Conservation (phyloP, 148 eudicot species). For the Camellia granthamiana region DNA sequence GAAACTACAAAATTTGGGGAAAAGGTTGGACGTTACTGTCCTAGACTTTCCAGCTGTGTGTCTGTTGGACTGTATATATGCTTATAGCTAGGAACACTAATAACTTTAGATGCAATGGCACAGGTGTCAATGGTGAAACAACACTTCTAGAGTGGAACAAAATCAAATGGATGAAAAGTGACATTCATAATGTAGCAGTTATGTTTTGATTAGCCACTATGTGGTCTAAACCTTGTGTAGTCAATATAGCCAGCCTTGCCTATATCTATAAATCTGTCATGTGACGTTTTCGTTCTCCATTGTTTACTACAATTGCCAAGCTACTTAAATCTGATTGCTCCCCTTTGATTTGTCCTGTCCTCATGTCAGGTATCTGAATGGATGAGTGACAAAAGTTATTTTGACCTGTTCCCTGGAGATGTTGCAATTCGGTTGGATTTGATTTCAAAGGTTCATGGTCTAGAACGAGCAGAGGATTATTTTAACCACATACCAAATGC, state of each 20-base stretch:
- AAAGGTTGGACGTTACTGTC: background rate
- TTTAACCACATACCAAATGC: constrained; percentile 21
- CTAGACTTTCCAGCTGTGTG: background rate
- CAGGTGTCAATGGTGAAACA: background rate
- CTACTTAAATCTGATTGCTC: background rate
- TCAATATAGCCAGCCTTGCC: background rate
- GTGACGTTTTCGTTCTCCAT: background rate
- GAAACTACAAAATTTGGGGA: background rate
- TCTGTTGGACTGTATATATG: background rate
- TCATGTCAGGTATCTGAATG: constrained; percentile 24
- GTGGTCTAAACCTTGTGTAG: background rate
- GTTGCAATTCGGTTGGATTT: constrained; percentile 33
- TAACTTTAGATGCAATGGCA: background rate
- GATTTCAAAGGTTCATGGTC: constrained; percentile 33
- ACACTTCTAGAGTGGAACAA: background rate
- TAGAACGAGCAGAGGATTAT: constrained; percentile 37
- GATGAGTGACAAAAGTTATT: constrained; percentile 9
- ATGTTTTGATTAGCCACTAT: background rate
- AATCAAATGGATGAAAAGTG: background rate
- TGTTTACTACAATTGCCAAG: background rate
- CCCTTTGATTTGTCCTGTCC: background rate
- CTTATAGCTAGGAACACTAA: background rate
- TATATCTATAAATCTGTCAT: background rate
- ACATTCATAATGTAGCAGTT: background rate
- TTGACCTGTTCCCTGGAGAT: constrained; percentile 8